A percentile compares a stretch with the other conserved stretches of the same genome.
phyloP scores from a whole-genome alignment of 2,329 filamentous ascomycete genomes.

The Cercospora sp. region DNA sequence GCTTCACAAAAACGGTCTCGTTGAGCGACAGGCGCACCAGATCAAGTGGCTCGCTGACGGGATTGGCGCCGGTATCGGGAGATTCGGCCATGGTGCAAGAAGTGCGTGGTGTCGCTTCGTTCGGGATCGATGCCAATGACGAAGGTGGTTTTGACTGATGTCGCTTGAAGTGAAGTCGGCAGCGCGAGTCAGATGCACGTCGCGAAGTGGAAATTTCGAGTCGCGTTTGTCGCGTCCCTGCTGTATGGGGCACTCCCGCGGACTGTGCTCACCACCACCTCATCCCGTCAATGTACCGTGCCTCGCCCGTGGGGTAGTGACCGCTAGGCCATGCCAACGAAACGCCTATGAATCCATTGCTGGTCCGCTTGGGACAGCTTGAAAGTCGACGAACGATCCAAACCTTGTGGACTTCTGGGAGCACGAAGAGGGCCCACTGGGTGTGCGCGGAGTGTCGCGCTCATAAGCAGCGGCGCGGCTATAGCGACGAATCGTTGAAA shows the following conservation, averaged over 20 bases:
- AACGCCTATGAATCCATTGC: constrained; percentile 31
- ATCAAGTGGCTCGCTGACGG: constrained; percentile 87
- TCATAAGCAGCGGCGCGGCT: constrained; percentile 21
- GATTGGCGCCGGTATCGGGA: constrained; percentile 61
- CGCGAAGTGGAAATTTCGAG: neutral
- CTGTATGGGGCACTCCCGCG: constrained; percentile 6
- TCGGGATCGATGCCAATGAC: neutral
- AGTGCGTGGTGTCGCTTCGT: neutral
- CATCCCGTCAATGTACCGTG: constrained; percentile 13
- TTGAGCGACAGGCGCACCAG: constrained; percentile 92
- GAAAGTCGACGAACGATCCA: constrained; percentile 24
- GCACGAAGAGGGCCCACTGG: constrained; percentile 28
- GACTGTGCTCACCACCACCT: neutral
- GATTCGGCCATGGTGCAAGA: constrained; percentile 71
- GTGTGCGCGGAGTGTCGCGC: constrained; percentile 27
- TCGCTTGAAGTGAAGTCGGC: neutral
- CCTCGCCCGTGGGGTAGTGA: constrained; percentile 24
- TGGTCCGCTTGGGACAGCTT: constrained; percentile 31
- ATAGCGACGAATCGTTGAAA: constrained; percentile 23
- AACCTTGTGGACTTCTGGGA: constrained; percentile 23
- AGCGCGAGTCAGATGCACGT: neutral
- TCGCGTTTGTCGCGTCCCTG: neutral
- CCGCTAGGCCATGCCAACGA: constrained; percentile 16
- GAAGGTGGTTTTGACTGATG: neutral
- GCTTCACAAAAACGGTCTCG: constrained; percentile 95